phyloP scores from a whole-genome alignment of 192 early-diverging fungal species.

The Dissophora ornata region DNA sequence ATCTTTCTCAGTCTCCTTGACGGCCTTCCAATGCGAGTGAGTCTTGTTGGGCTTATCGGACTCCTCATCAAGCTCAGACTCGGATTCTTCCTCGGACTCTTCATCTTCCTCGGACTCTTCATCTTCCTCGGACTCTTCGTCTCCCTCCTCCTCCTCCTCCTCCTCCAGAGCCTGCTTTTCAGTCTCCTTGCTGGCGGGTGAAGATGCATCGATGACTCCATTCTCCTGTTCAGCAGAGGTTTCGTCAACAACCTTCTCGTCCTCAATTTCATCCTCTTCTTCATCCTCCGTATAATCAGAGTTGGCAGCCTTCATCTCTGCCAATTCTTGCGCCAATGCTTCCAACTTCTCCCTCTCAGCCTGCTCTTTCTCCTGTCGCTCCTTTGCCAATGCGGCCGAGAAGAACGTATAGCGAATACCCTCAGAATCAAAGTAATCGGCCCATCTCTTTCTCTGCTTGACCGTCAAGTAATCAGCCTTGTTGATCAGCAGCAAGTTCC shows the following conservation, averaged over 20 bases:
- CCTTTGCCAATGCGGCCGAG: constrained; percentile 87
- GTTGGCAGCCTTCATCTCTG: constrained; percentile 46
- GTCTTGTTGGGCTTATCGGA: constrained; percentile 48
- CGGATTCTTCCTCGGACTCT: constrained; percentile 28
- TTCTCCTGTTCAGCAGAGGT: constrained; percentile 5
- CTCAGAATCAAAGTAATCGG: constrained; percentile 86
- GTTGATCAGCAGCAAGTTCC: constrained; percentile 93
- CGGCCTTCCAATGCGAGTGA: constrained; percentile 40
- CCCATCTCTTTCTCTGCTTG: constrained; percentile 89
- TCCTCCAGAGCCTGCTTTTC: constrained; percentile 38
- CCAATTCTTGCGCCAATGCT: constrained; percentile 48
- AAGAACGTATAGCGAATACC: constrained; percentile 93
- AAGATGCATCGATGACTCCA: constrained; percentile 6
- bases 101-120: constrained; percentile 30
- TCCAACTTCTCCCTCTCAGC: constrained; percentile 63
- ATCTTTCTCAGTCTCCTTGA: constrained; percentile 60
- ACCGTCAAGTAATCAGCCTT: constrained; percentile 98
- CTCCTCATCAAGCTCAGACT: constrained; percentile 33
- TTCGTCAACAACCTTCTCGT: constrained; percentile 36
- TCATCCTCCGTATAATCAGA: constrained; percentile 56
- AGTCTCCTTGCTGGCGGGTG: constrained; percentile 13
- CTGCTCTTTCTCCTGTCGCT: constrained; percentile 80
- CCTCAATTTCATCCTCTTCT: constrained; percentile 53
- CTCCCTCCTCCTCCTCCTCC: constrained; percentile 32
- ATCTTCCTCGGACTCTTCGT: constrained; percentile 35